A percentile compares a stretch with the other conserved stretches of the same genome.
These are phyloP conservation scores for Stevia rebaudiana DNA, from an alignment of 140 eudicot genomes.

Conservation along the genomic window DNA sequence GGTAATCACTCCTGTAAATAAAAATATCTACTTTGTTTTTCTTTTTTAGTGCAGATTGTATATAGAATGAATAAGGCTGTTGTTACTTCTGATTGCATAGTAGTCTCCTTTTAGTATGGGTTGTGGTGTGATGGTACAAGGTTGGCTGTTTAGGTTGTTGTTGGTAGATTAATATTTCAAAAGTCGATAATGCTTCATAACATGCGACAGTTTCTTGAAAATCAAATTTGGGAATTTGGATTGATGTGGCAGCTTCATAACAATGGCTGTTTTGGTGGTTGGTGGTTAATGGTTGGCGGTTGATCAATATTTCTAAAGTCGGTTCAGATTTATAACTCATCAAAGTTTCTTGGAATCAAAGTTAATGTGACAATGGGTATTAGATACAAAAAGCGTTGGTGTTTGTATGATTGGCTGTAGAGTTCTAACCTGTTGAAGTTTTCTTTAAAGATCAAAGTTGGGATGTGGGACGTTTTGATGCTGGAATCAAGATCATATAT, in stretches of 20 bases:
- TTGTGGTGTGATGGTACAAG: slow-evolving; percentile 1
- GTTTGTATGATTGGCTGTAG: slow-evolving; percentile 23
- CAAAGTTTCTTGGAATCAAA: slow-evolving; percentile 10
- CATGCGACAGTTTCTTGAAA: slow-evolving; percentile 15
- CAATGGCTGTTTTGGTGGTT: slow-evolving; percentile 21
- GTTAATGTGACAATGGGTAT: neutral
- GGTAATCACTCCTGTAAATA: slow-evolving; percentile 53
- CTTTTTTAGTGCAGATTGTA: slow-evolving; percentile 42
- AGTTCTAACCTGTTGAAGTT: slow-evolving; percentile 14
- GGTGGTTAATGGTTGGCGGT: slow-evolving; percentile 5
- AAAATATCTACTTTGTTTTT: slow-evolving; percentile 28
- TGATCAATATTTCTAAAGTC: neutral
- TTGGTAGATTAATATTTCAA: slow-evolving; percentile 18
- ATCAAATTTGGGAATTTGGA: slow-evolving; percentile 11
- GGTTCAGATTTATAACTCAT: slow-evolving; percentile 6
- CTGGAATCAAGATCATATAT: neutral
- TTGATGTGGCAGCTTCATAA: slow-evolving; percentile 18
- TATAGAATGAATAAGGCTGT: slow-evolving; percentile 36
- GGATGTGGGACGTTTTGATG: slow-evolving; percentile 12
- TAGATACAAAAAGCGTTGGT: slow-evolving; percentile 19
- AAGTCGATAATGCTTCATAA: slow-evolving; percentile 7
- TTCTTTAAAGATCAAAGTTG: slow-evolving; percentile 7
- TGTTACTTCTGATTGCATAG: slow-evolving; percentile 27
- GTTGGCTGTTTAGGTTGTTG: neutral
- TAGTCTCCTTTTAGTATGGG: slow-evolving; percentile 18